Conservation (phyloP, 768 basidiomycete species). For the Termitomyces sp. region DNA sequence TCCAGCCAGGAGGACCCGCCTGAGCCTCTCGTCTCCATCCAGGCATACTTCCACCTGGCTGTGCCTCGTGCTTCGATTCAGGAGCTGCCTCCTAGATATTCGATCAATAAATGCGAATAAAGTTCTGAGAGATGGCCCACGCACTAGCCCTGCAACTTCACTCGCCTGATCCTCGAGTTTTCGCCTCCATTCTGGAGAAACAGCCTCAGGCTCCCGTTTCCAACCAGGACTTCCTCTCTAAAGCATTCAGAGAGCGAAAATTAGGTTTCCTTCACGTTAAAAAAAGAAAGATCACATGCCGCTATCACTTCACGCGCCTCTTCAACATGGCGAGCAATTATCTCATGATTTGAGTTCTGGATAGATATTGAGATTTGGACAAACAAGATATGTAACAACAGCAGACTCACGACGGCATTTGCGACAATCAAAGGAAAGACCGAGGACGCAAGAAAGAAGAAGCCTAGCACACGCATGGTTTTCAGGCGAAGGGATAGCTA, state of each 20-base stretch:
- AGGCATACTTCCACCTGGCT: neutral
- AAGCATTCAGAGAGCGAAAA: neutral
- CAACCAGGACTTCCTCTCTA: conserved; percentile 10
- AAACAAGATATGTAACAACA: neutral
- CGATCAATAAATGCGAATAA: neutral
- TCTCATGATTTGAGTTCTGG: conserved; percentile 8
- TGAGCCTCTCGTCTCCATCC: conserved; percentile 1
- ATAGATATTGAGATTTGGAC: neutral
- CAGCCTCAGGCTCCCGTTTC: conserved; percentile 9
- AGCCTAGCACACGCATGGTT: conserved; percentile 25
- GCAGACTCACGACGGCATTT: conserved; percentile 19
- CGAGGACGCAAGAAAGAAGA: conserved; percentile 19
- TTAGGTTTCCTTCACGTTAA: neutral
- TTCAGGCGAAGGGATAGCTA: conserved; percentile 9
- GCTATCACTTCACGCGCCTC: conserved; percentile 1
- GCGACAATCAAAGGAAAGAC: conserved; percentile 18
- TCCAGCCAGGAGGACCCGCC: conserved; percentile 7
- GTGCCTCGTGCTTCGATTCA: neutral
- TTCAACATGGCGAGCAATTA: conserved; percentile 12
- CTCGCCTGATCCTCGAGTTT: neutral
- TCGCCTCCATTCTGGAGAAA: conserved; percentile 3
- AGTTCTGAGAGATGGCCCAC: neutral
- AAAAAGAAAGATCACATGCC: neutral
- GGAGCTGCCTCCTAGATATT: neutral
- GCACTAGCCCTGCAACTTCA: neutral